Evolutionary conservation across 805 yeast genomes (phyloP).

Genomic region (Kodamaea fukazawae): DNA sequence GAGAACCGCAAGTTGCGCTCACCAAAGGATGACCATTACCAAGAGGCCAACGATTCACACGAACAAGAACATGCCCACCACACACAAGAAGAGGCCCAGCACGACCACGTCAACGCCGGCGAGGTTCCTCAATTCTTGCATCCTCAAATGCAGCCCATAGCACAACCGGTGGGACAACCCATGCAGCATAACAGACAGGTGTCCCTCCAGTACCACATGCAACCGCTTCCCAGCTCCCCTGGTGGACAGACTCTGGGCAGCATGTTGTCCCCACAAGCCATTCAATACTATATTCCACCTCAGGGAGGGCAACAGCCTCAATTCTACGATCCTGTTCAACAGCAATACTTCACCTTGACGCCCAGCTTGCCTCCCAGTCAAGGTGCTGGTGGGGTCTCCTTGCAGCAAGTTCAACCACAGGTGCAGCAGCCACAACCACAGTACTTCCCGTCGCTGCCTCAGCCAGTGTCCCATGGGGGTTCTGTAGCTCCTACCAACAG

Average conservation of each 20-base stretch:
- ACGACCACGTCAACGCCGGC: background rate
- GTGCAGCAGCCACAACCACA: constrained; percentile 30
- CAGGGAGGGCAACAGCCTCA: constrained; percentile 32
- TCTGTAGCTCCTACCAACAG: background rate
- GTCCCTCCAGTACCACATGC: constrained; percentile 1
- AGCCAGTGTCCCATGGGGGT: constrained; percentile 2
- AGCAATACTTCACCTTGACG: constrained; percentile 40
- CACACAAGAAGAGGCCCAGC: background rate
- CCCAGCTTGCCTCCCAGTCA: constrained; percentile 35
- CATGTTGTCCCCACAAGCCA: constrained; percentile 16
- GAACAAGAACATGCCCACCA: background rate
- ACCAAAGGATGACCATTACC: background rate
- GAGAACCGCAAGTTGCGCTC: background rate
- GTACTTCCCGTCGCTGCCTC: constrained; percentile 38
- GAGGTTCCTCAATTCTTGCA: too few relatives aligned
- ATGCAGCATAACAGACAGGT: constrained; percentile 3
- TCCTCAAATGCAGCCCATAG: background rate
- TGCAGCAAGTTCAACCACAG: constrained; percentile 33
- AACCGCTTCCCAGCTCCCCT: constrained; percentile 4
- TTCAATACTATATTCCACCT: constrained; percentile 22
- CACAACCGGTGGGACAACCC: background rate
- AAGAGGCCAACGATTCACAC: background rate
- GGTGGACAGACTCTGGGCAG: background rate
- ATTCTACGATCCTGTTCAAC: constrained; percentile 44
- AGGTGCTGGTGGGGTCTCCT: constrained; percentile 22